Percentiles rank a stretch among this genome's conserved stretches.
These are phyloP conservation scores for Flaveria ramosissima DNA, from an alignment of 129 eudicot genomes.

Conservation along the genomic window DNA sequence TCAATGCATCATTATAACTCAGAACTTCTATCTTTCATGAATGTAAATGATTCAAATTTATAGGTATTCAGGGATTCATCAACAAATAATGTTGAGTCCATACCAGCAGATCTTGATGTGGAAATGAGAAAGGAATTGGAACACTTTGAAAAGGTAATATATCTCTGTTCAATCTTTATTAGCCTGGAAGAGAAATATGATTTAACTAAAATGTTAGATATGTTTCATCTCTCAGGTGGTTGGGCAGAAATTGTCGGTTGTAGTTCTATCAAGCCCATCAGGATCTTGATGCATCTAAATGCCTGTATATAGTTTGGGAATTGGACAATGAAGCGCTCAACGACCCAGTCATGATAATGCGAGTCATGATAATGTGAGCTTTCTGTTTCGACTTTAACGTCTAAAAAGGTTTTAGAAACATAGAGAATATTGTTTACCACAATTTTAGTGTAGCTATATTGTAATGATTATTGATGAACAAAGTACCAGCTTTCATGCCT, in stretches of 20 bases:
- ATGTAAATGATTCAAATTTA: not conserved
- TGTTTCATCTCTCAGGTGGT: constrained; percentile 38
- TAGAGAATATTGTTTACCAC: constrained; percentile 10
- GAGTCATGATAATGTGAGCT: constrained; percentile 15
- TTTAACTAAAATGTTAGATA: not conserved
- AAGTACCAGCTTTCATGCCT: not conserved
- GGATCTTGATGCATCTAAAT: constrained; percentile 17
- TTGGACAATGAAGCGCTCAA: not conserved
- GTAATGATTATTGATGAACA: constrained; percentile 2
- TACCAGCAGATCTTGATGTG: constrained; percentile 39
- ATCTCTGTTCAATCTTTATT: constrained; percentile 15
- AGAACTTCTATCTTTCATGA: constrained; percentile 6
- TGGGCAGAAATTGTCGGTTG: constrained; percentile 45
- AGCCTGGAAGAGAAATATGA: not conserved
- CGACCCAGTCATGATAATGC: not conserved
- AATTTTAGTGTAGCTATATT: not conserved
- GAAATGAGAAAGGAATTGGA: constrained; percentile 62
- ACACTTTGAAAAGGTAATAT: constrained; percentile 56
- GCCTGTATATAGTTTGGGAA: constrained; percentile 1
- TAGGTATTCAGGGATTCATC: constrained; percentile 49
- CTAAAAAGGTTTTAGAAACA: not conserved
- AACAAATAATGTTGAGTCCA: constrained; percentile 20
- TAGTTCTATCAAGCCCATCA: constrained; percentile 35
- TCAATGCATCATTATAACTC: not conserved
- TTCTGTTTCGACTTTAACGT: not conserved